These are phyloP conservation scores for Phytophthora quininea DNA, from an alignment of 352 stramenopile species.

Conservation along the genomic window DNA sequence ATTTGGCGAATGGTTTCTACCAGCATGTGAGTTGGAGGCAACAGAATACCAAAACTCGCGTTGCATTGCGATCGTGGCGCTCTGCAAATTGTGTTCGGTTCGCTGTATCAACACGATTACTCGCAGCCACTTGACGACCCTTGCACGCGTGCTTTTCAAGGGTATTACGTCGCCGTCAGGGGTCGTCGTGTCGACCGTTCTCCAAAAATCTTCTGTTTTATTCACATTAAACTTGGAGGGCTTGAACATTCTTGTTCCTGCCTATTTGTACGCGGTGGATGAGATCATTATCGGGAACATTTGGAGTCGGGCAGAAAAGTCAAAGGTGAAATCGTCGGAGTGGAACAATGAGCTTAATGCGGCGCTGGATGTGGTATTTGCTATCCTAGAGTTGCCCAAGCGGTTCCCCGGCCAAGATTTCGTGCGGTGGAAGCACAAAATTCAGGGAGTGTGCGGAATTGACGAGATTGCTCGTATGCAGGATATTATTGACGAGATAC, in stretches of 20 bases:
- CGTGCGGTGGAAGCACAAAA: constrained; percentile 80
- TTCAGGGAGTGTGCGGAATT: constrained; percentile 50
- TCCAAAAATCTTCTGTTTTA: constrained; percentile 74
- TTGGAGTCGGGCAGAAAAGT: constrained; percentile 68
- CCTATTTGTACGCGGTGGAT: constrained; percentile 84
- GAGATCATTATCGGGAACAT: constrained; percentile 86
- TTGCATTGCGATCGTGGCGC: constrained; percentile 76
- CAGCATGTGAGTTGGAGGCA: constrained; percentile 77
- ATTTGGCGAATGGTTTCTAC: constrained; percentile 88
- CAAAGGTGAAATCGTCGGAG: constrained; percentile 72
- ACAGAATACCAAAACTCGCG: constrained; percentile 78
- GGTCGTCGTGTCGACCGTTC: constrained; percentile 79
- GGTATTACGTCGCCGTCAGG: constrained; percentile 76
- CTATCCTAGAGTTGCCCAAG: constrained; percentile 73
- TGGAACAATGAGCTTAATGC: constrained; percentile 86
- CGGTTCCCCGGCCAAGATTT: constrained; percentile 79
- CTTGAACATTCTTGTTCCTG: constrained; percentile 78
- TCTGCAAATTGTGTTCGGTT: constrained; percentile 81
- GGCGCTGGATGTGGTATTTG: constrained; percentile 78
- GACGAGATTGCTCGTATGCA: constrained; percentile 41
- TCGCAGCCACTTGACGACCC: constrained; percentile 62
- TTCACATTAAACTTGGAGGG: constrained; percentile 84
- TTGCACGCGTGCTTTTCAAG: constrained; percentile 75
- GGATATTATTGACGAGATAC: constrained; percentile 71
- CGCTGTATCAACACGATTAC: constrained; percentile 68